Percentiles rank a stretch among this genome's conserved stretches.
These are phyloP conservation scores for Eucalyptus cloeziana DNA, from an alignment of 345 rosid genomes.

Conservation along the genomic window DNA sequence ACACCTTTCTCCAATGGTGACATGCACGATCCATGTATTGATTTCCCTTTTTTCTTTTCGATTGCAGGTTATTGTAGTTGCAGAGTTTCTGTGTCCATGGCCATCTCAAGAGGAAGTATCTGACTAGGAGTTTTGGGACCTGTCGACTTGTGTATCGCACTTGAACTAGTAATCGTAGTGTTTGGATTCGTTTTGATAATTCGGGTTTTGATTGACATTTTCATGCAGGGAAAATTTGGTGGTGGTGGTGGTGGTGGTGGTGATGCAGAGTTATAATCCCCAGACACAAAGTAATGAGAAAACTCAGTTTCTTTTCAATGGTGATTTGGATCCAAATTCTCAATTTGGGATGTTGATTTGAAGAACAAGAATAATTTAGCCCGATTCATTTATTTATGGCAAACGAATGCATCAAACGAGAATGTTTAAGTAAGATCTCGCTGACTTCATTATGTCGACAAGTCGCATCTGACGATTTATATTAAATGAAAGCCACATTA, in stretches of 20 bases:
- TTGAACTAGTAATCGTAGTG: background rate
- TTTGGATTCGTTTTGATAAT: background rate
- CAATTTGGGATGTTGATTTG: background rate
- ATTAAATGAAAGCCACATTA: background rate
- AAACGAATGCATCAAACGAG: background rate
- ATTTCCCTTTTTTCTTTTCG: background rate
- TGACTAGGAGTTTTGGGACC: background rate
- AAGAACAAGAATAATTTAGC: background rate
- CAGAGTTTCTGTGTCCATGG: background rate
- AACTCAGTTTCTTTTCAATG: background rate
- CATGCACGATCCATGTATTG: too few species aligned
- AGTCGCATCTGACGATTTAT: background rate
- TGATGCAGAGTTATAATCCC: background rate
- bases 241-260: background rate
- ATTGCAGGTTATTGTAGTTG: background rate
- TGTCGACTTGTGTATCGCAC: background rate
- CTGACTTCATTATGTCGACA: rapidly evolving
- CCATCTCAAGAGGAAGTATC: background rate
- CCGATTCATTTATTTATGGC: background rate
- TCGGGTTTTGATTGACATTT: background rate
- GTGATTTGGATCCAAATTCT: background rate
- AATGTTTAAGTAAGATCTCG: background rate
- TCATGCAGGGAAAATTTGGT: background rate
- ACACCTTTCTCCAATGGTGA: background rate
- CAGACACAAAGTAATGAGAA: background rate